A percentile compares a stretch with the other conserved stretches of the same genome.
Evolutionary conservation across 2,329 filamentous ascomycete genomes (phyloP).

Genomic region (Epichloe gansuensis): DNA sequence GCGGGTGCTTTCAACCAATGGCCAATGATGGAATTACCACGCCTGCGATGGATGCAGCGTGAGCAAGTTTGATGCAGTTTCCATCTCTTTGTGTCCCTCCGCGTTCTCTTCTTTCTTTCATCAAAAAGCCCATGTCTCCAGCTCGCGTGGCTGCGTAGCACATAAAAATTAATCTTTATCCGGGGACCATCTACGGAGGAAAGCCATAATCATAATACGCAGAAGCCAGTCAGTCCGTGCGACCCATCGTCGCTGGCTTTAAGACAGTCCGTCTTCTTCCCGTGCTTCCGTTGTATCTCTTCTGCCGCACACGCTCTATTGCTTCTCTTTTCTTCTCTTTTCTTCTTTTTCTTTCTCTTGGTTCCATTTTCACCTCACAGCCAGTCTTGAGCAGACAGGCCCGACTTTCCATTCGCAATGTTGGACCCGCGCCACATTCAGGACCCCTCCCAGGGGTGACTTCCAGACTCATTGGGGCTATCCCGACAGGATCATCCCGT

Average conservation of each 20-base stretch:
- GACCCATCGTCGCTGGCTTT: not conserved
- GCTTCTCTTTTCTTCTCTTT: not conserved
- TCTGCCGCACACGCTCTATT: not conserved
- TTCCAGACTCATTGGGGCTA: constrained; percentile 36
- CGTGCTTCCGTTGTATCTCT: not conserved
- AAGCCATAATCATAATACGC: not conserved
- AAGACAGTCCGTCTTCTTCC: not conserved
- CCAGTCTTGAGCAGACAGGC: too few species aligned
- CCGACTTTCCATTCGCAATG: not conserved
- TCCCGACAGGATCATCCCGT: constrained; percentile 31
- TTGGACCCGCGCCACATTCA: constrained; percentile 28
- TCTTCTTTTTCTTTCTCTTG: not conserved
- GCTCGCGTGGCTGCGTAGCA: not conserved
- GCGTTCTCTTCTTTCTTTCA: not conserved
- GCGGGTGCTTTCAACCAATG: too few species aligned
- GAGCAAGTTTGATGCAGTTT: constrained; percentile 1
- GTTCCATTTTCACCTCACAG: too few species aligned
- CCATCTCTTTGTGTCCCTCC: not conserved
- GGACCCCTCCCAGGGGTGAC: constrained; percentile 24
- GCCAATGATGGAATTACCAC: not conserved
- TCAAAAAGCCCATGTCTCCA: not conserved
- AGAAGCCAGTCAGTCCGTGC: not conserved
- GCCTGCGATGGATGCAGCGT: not conserved
- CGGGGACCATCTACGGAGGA: not conserved
- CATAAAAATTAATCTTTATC: not conserved